Conservation (phyloP, 176 grass and related monocot species). For the Alloteropsis semialata region DNA sequence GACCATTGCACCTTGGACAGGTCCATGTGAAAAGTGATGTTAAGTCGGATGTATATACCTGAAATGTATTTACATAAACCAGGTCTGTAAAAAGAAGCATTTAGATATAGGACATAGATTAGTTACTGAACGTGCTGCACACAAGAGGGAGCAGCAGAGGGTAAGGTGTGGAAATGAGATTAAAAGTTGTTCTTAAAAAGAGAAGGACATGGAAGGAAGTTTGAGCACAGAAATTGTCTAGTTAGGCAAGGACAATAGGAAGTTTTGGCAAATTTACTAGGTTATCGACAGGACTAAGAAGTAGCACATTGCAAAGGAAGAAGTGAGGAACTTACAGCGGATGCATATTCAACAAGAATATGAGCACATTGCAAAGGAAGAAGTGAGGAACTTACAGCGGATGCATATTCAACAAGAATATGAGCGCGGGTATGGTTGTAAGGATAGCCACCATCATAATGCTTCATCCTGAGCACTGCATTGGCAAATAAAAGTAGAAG, state of each 20-base stretch:
- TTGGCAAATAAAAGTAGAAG: neutral
- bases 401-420: constrained; percentile 82
- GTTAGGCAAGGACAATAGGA: neutral
- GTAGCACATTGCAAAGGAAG: neutral
- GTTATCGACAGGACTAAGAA: neutral
- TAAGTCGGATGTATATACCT: constrained; percentile 89
- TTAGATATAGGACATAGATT: neutral
- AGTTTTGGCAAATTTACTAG: neutral
- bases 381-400: constrained; percentile 64
- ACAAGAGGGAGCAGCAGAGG: neutral
- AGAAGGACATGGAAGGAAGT: neutral
- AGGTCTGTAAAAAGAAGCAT: neutral
- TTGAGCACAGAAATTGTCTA: neutral
- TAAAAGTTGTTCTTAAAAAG: too few relatives aligned
- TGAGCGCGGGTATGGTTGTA: constrained; percentile 74
- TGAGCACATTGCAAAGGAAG: constrained; percentile 26
- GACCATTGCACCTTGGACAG: constrained; percentile 64
- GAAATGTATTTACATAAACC: constrained; percentile 31
- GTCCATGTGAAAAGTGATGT: constrained; percentile 80
- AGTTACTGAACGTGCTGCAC: neutral
- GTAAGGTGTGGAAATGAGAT: neutral
- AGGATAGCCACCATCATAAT: constrained; percentile 25
- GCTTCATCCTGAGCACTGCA: constrained; percentile 38
- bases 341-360: constrained; percentile 82
- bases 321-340: constrained; percentile 64